phyloP scores from a whole-genome alignment of 2,329 filamentous ascomycete genomes.

The Onygenales sp. region DNA sequence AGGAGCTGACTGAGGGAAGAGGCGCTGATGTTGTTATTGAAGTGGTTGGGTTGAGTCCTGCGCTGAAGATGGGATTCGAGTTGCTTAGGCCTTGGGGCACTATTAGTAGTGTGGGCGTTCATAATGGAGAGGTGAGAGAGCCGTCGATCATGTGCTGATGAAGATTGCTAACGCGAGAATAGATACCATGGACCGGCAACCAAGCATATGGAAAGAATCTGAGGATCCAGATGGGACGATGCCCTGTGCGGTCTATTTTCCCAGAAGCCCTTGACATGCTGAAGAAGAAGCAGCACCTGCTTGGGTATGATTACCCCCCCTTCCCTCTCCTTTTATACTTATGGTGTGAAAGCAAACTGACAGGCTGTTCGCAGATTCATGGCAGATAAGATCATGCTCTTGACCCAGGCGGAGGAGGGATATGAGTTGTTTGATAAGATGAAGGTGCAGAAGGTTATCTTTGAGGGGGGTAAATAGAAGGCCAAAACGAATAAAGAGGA shows the following conservation, averaged over 20 bases:
- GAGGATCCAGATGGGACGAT: slow-evolving; percentile 65
- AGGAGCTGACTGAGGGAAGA: slow-evolving; percentile 65
- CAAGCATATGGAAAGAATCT: slow-evolving; percentile 62
- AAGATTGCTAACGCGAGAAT: slow-evolving; percentile 14
- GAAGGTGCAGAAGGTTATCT: slow-evolving; percentile 66
- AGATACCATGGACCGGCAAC: slow-evolving; percentile 58
- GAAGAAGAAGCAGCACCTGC: slow-evolving; percentile 55
- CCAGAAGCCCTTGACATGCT: slow-evolving; percentile 55
- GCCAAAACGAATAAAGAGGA: no score
- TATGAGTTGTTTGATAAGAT: slow-evolving; percentile 65
- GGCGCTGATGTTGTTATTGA: slow-evolving; percentile 81
- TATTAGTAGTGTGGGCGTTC: slow-evolving; percentile 67
- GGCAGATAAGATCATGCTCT: slow-evolving; percentile 65
- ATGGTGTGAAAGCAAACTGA: slow-evolving; percentile 13
- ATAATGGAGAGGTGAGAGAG: slow-evolving; percentile 55
- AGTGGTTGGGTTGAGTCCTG: slow-evolving; percentile 61
- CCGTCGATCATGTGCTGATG: not conserved
- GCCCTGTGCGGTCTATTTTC: slow-evolving; percentile 64
- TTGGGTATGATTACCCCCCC: slow-evolving; percentile 47
- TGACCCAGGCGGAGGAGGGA: slow-evolving; percentile 55
- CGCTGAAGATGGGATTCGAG: slow-evolving; percentile 61
- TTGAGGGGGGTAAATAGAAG: slow-evolving; percentile 38
- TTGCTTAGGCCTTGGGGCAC: slow-evolving; percentile 62
- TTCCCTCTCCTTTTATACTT: not conserved
- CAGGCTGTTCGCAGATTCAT: slow-evolving; percentile 52